Base-by-base conservation (phyloP, 257 asterid species). In the Scutellaria galericulata region DNA sequence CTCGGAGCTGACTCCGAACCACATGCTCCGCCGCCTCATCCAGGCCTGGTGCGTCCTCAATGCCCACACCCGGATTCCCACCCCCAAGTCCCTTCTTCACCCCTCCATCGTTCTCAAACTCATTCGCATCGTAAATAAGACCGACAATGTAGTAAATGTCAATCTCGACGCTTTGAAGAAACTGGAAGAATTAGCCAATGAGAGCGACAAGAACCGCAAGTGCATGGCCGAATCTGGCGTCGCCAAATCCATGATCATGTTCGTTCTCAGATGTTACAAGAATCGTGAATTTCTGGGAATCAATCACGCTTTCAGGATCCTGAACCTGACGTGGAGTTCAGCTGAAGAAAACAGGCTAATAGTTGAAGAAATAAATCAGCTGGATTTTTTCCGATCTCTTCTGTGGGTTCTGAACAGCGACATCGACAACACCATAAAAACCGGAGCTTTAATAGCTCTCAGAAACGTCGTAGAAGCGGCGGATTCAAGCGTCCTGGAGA, bases 1-100 rank as follows among this genome's bases (percentile, higher is more conserved):
- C 22, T 80, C 88, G 1, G 89, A 77, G 48, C 73, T 95, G 15
- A 95, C 98, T 5, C 99, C 98, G 41, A 95, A 95, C 78, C 95
- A 91, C 84, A 92, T 87, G 91, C 93, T 92, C 8, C 82, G 97
- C 3, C 55, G 95, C 71, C 52, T 95, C 31, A 95, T 90, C 75
- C 98, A 90, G 37, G 94, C 88, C 0, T 95, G 99, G 99, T 90
- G 97, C 81, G 59, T 78, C 13, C 71, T 87, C 44, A 90, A 94
- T 59, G 82, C 90, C 3, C 64, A 78, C 7, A 97, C 90, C 47
- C 86, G 84, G 15, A 90, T 95, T 60, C 98, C 96, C 0, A 89
- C 96, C 0, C 97, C 99, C 22, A 88, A 86, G 71, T 64, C 87
- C 9, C 90, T 87, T 1, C 39, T 88, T 0, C 84, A 77, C 7